Evolutionary conservation across 257 asterid genomes (phyloP).

Genomic region (Solanum commersonii): DNA sequence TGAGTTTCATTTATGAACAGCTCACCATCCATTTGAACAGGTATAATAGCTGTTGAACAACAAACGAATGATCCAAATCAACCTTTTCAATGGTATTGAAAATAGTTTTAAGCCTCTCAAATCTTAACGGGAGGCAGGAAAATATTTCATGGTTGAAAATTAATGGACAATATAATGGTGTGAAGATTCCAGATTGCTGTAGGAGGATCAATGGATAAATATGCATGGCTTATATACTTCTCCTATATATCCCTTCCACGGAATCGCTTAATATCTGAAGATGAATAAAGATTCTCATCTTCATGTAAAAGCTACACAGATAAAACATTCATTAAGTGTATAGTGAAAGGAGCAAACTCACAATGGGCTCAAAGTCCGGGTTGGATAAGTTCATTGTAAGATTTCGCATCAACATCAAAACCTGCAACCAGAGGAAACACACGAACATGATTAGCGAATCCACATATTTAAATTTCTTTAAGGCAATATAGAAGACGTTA

Average conservation of each 20-base stretch:
- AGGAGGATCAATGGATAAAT: not conserved
- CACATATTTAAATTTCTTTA: not conserved
- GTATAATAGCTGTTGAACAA: not conserved
- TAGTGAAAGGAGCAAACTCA: conserved; percentile 31
- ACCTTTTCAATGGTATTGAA: not conserved
- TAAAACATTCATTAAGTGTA: not conserved
- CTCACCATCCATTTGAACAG: not conserved
- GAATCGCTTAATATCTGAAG: not conserved
- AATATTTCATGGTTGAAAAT: not conserved
- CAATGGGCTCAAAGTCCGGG: conserved; percentile 81
- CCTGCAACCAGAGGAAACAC: conserved; percentile 45
- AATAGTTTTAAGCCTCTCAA: not conserved
- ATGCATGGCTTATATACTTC: not conserved
- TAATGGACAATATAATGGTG: not conserved
- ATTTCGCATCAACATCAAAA: conserved; percentile 75
- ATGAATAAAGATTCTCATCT: not conserved
- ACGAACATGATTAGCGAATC: not conserved
- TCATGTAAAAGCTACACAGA: not conserved
- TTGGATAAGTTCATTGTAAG: conserved; percentile 75
- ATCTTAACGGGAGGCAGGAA: not conserved
- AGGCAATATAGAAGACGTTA: no score
- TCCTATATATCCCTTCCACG: not conserved
- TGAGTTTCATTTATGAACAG: not conserved
- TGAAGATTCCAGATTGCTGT: no score
- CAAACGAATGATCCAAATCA: not conserved